Conservation (phyloP, 2,329 filamentous ascomycete genomes). For the Geoglossum cookeanum region DNA sequence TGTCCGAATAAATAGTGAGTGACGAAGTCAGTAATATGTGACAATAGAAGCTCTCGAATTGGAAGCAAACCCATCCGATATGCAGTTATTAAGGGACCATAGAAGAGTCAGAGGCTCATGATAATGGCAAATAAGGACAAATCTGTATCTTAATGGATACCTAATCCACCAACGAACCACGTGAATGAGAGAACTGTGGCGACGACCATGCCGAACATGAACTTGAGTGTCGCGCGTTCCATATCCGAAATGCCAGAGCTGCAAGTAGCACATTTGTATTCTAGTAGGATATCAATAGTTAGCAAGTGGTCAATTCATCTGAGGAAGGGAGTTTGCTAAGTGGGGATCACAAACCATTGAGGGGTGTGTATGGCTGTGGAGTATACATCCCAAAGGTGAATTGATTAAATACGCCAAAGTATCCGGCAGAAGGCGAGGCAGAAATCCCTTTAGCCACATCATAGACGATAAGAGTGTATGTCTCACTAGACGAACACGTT, state of each 20-base stretch:
- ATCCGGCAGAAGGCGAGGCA: slow-evolving; percentile 33
- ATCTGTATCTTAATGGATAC: neutral
- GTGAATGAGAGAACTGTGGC: slow-evolving; percentile 40
- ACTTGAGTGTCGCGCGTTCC: slow-evolving; percentile 35
- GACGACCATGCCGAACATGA: slow-evolving; percentile 33
- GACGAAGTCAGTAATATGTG: neutral
- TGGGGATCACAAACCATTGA: slow-evolving; percentile 24
- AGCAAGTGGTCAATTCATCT: slow-evolving; percentile 6
- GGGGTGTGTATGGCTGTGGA: slow-evolving; percentile 30
- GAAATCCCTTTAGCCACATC: slow-evolving; percentile 34
- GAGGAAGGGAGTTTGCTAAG: neutral
- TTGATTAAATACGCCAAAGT: slow-evolving; percentile 31
- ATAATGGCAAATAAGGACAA: neutral
- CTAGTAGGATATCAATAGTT: slow-evolving; percentile 15
- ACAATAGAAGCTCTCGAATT: neutral
- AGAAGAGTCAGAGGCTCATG: neutral
- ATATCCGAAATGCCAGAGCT: slow-evolving; percentile 31
- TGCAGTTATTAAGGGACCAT: neutral
- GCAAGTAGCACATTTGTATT: slow-evolving; percentile 38
- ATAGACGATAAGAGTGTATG: slow-evolving; percentile 44
- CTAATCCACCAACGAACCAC: slow-evolving; percentile 24
- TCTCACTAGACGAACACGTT: slow-evolving; percentile 23
- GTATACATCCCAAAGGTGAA: slow-evolving; percentile 45
- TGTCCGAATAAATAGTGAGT: neutral
- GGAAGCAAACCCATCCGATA: neutral